phyloP scores from a whole-genome alignment of 2,329 filamentous ascomycete genomes.

The Diaporthe sp. region DNA sequence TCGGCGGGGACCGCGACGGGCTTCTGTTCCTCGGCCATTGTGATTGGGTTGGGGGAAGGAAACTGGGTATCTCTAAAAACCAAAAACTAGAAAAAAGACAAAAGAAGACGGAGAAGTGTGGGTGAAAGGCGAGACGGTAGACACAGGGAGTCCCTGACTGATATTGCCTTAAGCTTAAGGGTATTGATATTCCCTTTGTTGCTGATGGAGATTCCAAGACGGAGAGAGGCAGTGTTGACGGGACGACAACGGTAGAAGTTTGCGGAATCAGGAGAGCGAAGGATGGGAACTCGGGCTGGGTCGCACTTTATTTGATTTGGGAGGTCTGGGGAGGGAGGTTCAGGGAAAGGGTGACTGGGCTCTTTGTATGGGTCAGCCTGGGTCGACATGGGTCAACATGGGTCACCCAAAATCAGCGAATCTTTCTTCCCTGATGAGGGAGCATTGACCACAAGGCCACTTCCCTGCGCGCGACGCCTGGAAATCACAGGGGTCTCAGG shows the following conservation, averaged over 20 bases:
- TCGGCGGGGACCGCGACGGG: conserved; percentile 69
- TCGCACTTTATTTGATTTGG: conserved; percentile 37
- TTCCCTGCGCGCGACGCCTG: conserved; percentile 27
- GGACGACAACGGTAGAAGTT: conserved; percentile 30
- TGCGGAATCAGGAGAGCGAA: conserved; percentile 33
- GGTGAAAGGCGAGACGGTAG: neutral
- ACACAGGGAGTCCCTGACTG: conserved; percentile 25
- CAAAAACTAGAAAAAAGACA: conserved; percentile 36
- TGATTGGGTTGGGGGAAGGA: conserved; percentile 48
- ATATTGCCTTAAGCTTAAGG: conserved; percentile 23
- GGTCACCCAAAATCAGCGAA: conserved; percentile 27
- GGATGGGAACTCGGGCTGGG: conserved; percentile 34
- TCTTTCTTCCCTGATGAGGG: conserved; percentile 31
- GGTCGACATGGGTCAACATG: conserved; percentile 9
- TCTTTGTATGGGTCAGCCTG: conserved; percentile 29
- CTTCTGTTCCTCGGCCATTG: conserved; percentile 81
- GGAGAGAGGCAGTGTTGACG: conserved; percentile 22
- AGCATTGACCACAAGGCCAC: conserved; percentile 31
- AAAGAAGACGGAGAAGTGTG: neutral
- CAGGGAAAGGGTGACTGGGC: conserved; percentile 26
- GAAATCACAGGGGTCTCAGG: conserved; percentile 31
- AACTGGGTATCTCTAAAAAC: conserved; percentile 62
- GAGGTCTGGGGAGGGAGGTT: conserved; percentile 24
- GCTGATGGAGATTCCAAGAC: conserved; percentile 25
- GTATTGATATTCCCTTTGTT: conserved; percentile 23